Conservation (phyloP, 2,329 filamentous ascomycete species). For the Paracamarosporium sp. region DNA sequence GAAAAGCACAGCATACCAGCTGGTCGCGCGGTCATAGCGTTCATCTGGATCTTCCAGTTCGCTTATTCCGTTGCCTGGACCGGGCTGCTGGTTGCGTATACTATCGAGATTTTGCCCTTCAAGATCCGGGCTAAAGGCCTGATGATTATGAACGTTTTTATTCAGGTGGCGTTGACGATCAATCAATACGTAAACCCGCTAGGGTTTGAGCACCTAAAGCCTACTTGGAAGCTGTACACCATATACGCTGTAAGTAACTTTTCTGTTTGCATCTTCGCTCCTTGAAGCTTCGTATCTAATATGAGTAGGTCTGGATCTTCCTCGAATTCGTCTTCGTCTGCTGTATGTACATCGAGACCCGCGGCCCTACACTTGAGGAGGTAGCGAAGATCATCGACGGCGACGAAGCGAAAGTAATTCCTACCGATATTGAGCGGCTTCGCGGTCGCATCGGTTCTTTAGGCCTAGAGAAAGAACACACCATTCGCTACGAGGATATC, state of each 20-base stretch:
- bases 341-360: slow-evolving; percentile 74
- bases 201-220: slow-evolving; percentile 66
- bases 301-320: slow-evolving; percentile 60
- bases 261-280: not conserved
- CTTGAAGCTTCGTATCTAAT: slow-evolving; percentile 12
- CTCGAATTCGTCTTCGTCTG: slow-evolving; percentile 68
- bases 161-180: slow-evolving; percentile 67
- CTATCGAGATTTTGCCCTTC: slow-evolving; percentile 56
- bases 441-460: slow-evolving; percentile 21
- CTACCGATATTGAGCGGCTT: slow-evolving; percentile 30
- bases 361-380: slow-evolving; percentile 73
- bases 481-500: slow-evolving; percentile 1
- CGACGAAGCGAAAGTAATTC: slow-evolving; percentile 57
- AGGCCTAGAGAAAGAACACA: slow-evolving; percentile 33
- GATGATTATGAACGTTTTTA: slow-evolving; percentile 67
- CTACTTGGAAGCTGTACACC: slow-evolving; percentile 67
- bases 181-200: slow-evolving; percentile 69
- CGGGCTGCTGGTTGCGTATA: slow-evolving; percentile 52
- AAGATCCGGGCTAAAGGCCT: slow-evolving; percentile 54
- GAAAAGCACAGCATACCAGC: slow-evolving; percentile 44
- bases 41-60: slow-evolving; percentile 30
- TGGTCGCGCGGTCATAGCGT: slow-evolving; percentile 57
- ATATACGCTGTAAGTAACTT: slow-evolving; percentile 63
- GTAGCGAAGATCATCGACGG: slow-evolving; percentile 75
- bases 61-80: slow-evolving; percentile 23